A percentile compares a stretch with the other conserved stretches of the same genome.
phyloP scores from a whole-genome alignment of 495 filamentous ascomycete species.

The Aspergillus egyptiacus region DNA sequence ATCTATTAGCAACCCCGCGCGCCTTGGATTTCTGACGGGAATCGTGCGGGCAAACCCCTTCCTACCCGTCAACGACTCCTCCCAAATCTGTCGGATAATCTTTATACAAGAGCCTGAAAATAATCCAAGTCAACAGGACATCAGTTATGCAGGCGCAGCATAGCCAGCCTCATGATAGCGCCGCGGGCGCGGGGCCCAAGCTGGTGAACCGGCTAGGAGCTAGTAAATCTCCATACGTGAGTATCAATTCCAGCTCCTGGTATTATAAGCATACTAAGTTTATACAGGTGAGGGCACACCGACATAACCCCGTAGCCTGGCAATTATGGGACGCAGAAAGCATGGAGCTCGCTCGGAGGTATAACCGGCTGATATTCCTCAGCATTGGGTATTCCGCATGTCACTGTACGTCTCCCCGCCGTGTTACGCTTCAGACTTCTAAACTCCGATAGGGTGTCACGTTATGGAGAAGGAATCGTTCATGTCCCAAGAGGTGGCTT shows the following conservation, averaged over 20 bases:
- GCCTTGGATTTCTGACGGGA: not conserved
- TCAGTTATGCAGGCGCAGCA: constrained; percentile 26
- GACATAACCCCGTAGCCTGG: constrained; percentile 87
- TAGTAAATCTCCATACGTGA: constrained; percentile 76
- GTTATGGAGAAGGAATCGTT: constrained; percentile 95
- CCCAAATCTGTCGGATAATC: not conserved
- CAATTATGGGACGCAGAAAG: constrained; percentile 79
- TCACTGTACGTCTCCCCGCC: constrained; percentile 58
- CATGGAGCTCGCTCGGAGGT: constrained; percentile 64
- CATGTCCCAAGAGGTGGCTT: constrained; percentile 71
- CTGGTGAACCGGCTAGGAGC: constrained; percentile 66
- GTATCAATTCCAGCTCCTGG: constrained; percentile 15
- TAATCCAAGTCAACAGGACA: constrained; percentile 17
- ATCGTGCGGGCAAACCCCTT: constrained; percentile 6
- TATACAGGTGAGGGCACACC: constrained; percentile 65
- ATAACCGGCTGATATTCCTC: constrained; percentile 84
- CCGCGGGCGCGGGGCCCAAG: constrained; percentile 22
- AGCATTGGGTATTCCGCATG: constrained; percentile 96
- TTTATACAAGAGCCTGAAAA: not conserved
- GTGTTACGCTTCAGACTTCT: not conserved
- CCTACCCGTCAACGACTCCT: constrained; percentile 1
- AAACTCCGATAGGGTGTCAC: constrained; percentile 62
- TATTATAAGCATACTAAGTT: not conserved
- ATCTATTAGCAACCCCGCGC: constrained; percentile 7
- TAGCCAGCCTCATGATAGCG: constrained; percentile 17